A percentile compares a stretch with the other conserved stretches of the same genome.
Conservation (phyloP, 441 rosid genomes). For the Theobroma grandiflorum region DNA sequence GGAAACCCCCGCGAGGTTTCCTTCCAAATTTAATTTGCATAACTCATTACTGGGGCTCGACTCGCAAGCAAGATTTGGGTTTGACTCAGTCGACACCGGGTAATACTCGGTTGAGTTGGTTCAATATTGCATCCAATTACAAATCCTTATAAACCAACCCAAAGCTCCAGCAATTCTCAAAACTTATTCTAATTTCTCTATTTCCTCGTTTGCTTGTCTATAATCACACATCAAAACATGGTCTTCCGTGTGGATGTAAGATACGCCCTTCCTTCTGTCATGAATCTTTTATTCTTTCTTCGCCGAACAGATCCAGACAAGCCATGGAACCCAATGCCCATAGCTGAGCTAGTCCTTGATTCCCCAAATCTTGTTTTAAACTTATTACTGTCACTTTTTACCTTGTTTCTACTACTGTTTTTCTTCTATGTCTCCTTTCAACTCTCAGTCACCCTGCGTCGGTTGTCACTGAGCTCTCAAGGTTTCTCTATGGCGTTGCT, state of each 20-base stretch:
- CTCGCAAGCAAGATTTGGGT: no score
- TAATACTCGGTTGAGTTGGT: no score
- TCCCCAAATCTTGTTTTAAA: not conserved
- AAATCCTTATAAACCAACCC: no score
- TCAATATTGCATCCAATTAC: no score
- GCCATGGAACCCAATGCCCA: not conserved
- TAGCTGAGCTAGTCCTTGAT: not conserved
- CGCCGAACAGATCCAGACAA: not conserved
- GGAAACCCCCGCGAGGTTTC: no score
- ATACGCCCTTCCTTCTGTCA: not conserved
- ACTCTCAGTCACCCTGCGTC: not conserved
- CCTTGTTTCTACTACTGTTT: not conserved
- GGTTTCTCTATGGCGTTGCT: not conserved
- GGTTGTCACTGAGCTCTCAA: not conserved
- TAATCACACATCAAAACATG: not conserved
- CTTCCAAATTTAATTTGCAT: no score
- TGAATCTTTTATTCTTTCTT: not conserved
- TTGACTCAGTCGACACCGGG: no score
- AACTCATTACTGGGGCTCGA: no score
- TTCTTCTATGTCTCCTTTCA: not conserved
- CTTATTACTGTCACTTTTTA: not conserved
- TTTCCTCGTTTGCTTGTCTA: no score
- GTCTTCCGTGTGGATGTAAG: not conserved
- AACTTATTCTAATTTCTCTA: no score
- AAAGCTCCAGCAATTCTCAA: no score